Percentiles rank a stretch among this genome's conserved stretches.
Evolutionary conservation across 1,284 basidiomycete genomes (phyloP).

Genomic region (Marasmius oreades): DNA sequence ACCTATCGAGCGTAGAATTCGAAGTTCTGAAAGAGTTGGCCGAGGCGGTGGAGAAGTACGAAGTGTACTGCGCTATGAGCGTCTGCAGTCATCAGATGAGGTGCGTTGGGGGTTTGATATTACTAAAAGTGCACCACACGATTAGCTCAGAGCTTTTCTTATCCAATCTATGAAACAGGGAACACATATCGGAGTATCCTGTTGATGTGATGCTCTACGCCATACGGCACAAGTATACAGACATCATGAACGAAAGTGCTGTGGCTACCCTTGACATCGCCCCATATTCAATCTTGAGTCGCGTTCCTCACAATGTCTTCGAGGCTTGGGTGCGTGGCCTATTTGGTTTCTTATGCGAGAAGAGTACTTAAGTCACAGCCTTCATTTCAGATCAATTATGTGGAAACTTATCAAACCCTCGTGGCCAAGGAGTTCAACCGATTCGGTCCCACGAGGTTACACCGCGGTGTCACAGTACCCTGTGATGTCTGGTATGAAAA

Average conservation of each 20-base stretch:
- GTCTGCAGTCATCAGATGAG: slow-evolving; percentile 20
- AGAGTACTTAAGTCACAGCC: neutral
- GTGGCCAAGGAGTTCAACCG: slow-evolving; percentile 16
- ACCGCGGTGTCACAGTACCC: slow-evolving; percentile 7
- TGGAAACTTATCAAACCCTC: slow-evolving; percentile 11
- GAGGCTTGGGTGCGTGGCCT: slow-evolving; percentile 16
- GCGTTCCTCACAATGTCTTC: slow-evolving; percentile 12
- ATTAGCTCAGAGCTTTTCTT: neutral
- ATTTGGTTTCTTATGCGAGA: too few species aligned
- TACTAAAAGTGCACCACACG: neutral
- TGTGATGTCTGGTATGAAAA: slow-evolving; percentile 17
- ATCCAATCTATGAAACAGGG: slow-evolving; percentile 4
- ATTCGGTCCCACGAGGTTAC: slow-evolving; percentile 14
- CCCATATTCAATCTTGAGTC: slow-evolving; percentile 13
- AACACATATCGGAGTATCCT: slow-evolving; percentile 12
- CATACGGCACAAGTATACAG: slow-evolving; percentile 13
- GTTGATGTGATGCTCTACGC: slow-evolving; percentile 14
- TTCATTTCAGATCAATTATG: slow-evolving; percentile 12
- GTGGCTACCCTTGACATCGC: slow-evolving; percentile 12
- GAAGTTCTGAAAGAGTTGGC: slow-evolving; percentile 19
- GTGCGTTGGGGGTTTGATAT: slow-evolving; percentile 3
- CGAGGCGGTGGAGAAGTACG: slow-evolving; percentile 30
- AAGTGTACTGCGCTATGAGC: slow-evolving; percentile 25
- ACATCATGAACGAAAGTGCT: slow-evolving; percentile 15
- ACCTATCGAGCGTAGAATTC: slow-evolving; percentile 13